Evolutionary conservation across 306 rosid species (phyloP).

Genomic region (Rosa lucieae): DNA sequence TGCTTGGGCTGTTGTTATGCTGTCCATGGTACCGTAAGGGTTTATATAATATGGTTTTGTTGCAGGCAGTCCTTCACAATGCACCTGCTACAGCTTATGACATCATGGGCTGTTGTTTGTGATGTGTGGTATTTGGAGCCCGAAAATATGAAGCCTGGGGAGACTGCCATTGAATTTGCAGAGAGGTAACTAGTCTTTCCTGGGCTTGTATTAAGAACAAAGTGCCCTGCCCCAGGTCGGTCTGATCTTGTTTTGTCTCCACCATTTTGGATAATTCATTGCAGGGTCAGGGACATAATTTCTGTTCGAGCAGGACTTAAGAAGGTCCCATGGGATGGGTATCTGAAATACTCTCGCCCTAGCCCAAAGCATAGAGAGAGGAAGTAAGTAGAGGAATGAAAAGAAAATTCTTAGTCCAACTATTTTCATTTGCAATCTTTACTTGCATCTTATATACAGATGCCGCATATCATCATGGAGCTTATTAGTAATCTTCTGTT

Average conservation of each 20-base stretch:
- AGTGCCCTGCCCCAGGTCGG: neutral
- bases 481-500: conserved; percentile 28
- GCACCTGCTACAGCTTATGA: conserved; percentile 97
- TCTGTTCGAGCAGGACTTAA: conserved; percentile 87
- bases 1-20: neutral
- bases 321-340: conserved; percentile 98
- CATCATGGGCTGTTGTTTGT: conserved; percentile 99
- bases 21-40: conserved; percentile 3
- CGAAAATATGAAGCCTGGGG: conserved; percentile 77
- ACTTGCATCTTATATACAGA: neutral
- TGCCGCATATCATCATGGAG: neutral
- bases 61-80: conserved; percentile 93
- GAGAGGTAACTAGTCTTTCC: conserved; percentile 58
- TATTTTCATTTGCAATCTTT: neutral
- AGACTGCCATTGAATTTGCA: conserved; percentile 94
- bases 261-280: conserved; percentile 17
- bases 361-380: conserved; percentile 87
- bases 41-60: conserved; percentile 12
- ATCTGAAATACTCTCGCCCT: conserved; percentile 90
- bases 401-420: neutral
- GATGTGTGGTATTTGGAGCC: conserved; percentile 99
- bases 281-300: conserved; percentile 89
- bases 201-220: neutral
- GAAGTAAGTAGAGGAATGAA: conserved; percentile 41
- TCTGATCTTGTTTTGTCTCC: conserved; percentile 1